Evolutionary conservation across 805 yeast species (phyloP).

Genomic region (Yarrowia deformans): DNA sequence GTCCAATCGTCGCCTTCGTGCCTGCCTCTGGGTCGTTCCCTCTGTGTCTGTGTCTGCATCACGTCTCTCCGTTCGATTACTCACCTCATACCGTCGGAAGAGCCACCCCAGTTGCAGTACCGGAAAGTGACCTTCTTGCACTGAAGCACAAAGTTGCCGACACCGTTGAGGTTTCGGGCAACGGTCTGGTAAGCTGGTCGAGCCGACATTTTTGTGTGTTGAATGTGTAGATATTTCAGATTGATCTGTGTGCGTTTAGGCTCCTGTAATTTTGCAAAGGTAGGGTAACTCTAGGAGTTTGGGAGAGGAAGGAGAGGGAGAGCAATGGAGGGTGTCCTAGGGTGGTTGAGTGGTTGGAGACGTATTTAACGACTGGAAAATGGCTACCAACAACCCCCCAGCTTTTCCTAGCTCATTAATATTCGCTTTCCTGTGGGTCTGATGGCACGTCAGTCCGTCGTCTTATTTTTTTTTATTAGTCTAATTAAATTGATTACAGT

Average conservation of each 20-base stretch:
- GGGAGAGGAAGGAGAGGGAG: neutral
- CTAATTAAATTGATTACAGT: neutral
- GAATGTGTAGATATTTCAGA: slow-evolving; percentile 22
- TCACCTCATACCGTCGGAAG: slow-evolving; percentile 76
- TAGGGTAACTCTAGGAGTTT: slow-evolving; percentile 18
- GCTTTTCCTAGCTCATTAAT: too few relatives aligned
- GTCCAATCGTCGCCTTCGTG: too few relatives aligned
- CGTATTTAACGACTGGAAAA: too few relatives aligned
- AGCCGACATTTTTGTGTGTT: slow-evolving; percentile 32
- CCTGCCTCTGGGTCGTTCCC: neutral
- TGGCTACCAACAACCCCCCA: too few relatives aligned
- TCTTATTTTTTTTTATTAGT: too few relatives aligned
- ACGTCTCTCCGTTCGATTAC: neutral
- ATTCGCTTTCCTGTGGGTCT: neutral
- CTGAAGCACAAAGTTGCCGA: slow-evolving; percentile 52
- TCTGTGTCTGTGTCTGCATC: neutral
- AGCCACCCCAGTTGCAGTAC: slow-evolving; percentile 96
- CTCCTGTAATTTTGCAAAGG: slow-evolving; percentile 36
- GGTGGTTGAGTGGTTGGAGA: too few relatives aligned
- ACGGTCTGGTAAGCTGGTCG: slow-evolving; percentile 31
- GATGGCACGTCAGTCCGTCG: neutral
- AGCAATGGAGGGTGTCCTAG: neutral
- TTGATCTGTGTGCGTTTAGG: slow-evolving; percentile 29
- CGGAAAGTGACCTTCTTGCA: slow-evolving; percentile 78
- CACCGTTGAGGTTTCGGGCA: slow-evolving; percentile 48